Conservation (phyloP, 176 grass and related monocot genomes). For the Typha latifolia region DNA sequence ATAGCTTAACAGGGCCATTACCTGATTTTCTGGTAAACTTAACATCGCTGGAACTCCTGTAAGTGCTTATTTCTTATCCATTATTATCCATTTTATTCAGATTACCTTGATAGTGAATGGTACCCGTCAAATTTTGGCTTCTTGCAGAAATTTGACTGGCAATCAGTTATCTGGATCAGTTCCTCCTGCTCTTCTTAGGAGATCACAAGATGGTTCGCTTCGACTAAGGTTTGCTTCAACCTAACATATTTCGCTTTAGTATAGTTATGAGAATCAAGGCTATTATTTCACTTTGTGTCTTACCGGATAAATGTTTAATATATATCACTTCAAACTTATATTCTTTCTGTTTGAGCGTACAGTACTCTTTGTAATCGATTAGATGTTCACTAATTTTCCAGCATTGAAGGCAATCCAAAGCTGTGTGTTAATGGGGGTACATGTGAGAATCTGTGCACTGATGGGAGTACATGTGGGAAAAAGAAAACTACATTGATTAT, state of each 20-base stretch:
- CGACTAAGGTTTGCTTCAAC: constrained; percentile 1
- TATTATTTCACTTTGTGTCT: too few species aligned
- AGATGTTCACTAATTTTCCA: background rate
- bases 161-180: constrained; percentile 11
- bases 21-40: constrained; percentile 13
- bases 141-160: constrained; percentile 7
- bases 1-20: constrained; percentile 9
- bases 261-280: background rate
- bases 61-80: constrained; percentile 2
- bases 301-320: too few species aligned
- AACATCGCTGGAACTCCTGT: constrained; percentile 12
- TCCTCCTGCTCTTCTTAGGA: constrained; percentile 10
- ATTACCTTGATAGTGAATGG: too few species aligned
- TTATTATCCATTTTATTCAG: background rate
- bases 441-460: background rate
- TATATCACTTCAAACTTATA: too few species aligned
- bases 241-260: background rate
- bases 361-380: too few species aligned
- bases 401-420: constrained; percentile 3
- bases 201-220: constrained; percentile 3
- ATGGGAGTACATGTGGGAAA: constrained; percentile 3
- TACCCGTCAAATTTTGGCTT: background rate
- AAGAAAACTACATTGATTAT: constrained; percentile 1
- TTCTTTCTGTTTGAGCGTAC: too few species aligned
- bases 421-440: too few species aligned